A percentile compares a stretch with the other conserved stretches of the same genome.
Evolutionary conservation across 2,329 filamentous ascomycete species (phyloP).

Genomic region (Decorospora gaudefroyi): DNA sequence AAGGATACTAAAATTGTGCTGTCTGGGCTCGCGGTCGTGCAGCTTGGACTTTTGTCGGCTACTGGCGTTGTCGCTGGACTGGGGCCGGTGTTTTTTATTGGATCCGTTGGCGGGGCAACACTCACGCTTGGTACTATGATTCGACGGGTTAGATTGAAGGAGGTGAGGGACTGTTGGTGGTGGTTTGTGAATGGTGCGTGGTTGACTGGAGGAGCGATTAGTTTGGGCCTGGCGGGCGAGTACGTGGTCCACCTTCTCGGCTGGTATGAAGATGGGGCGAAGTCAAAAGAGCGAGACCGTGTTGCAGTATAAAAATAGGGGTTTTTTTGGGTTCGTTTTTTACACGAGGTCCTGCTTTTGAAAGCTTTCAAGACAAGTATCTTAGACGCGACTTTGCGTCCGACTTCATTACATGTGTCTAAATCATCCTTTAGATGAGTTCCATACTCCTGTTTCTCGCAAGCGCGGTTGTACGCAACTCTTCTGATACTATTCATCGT

Average conservation of each 20-base stretch:
- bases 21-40: conserved; percentile 68
- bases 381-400: too few species aligned
- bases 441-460: too few species aligned
- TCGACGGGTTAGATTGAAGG: conserved; percentile 61
- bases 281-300: conserved; percentile 1
- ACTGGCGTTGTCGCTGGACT: conserved; percentile 67
- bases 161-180: conserved; percentile 64
- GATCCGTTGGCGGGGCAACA: conserved; percentile 62
- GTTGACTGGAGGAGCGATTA: conserved; percentile 64
- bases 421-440: too few species aligned
- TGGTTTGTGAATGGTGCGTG: conserved; percentile 67
- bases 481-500: too few species aligned
- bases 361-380: too few species aligned
- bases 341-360: too few species aligned
- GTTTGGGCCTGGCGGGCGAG: conserved; percentile 60
- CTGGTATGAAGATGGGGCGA: conserved; percentile 29
- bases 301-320: too few species aligned
- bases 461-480: too few species aligned
- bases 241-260: conserved; percentile 49
- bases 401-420: too few species aligned
- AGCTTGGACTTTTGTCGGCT: conserved; percentile 70
- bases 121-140: conserved; percentile 63
- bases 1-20: conserved; percentile 76
- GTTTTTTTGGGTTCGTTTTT: too few species aligned
- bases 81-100: conserved; percentile 63